Evolutionary conservation across 1,139 yeast genomes (phyloP).

Genomic region (Lodderomyces jiufengensis): DNA sequence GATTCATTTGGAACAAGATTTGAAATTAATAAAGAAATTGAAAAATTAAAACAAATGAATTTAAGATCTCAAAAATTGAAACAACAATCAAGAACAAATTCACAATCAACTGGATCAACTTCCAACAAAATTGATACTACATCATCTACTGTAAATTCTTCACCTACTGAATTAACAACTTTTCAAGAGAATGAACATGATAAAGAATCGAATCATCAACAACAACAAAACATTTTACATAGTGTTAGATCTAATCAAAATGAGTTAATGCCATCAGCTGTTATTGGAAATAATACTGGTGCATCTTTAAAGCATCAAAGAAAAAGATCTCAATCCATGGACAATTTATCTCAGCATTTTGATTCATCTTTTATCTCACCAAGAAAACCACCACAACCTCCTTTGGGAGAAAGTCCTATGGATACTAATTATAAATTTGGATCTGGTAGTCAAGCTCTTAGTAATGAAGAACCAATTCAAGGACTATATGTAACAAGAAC

Average conservation of each 20-base stretch:
- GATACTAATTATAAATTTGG: constrained; percentile 26
- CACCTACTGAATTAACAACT: constrained; percentile 14
- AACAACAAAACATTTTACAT: neutral
- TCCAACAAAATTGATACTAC: constrained; percentile 8
- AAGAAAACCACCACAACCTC: constrained; percentile 46
- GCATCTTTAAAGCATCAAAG: constrained; percentile 13
- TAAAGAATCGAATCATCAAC: neutral
- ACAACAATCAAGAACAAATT: constrained; percentile 8
- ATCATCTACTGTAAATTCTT: constrained; percentile 8
- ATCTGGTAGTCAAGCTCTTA: constrained; percentile 15
- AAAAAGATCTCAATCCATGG: constrained; percentile 40
- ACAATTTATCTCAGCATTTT: constrained; percentile 29
- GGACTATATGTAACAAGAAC: constrained; percentile 25
- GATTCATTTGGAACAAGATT: constrained; percentile 92
- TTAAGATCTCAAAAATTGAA: constrained; percentile 12
- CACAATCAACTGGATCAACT: constrained; percentile 10
- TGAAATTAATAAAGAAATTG: constrained; percentile 87
- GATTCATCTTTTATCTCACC: constrained; percentile 46
- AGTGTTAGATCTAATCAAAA: constrained; percentile 3
- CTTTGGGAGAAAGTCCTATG: constrained; percentile 19
- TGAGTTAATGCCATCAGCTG: constrained; percentile 16
- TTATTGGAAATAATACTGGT: constrained; percentile 5
- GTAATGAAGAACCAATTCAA: constrained; percentile 11
- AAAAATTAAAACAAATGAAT: constrained; percentile 47
- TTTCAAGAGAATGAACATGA: constrained; percentile 9